Evolutionary conservation across 805 yeast species (phyloP), one percentile per base, ranked within the genome.

Genomic region (Candida nemodendra): DNA sequence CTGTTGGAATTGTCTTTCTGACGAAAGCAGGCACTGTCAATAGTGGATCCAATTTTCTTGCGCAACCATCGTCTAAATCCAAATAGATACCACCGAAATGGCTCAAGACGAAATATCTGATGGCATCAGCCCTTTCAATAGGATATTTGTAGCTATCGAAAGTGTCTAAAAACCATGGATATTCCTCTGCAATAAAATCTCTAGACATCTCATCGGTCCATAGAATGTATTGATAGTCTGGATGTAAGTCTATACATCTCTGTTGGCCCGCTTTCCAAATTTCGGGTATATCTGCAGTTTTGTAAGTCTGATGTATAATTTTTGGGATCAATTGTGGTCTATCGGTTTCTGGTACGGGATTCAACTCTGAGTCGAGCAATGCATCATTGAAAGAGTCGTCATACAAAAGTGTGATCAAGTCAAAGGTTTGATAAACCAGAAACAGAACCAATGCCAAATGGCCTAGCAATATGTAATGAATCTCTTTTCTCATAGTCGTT

Each of bases 231-330:
- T 86, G 80, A 57, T 85, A 90, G 61, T 88, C 96, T 1, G 93
- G 91, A 57, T 90, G 95, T 39, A 82, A 64, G 44, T 84, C 84
- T 28, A 78, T 71, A 57, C 95, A 87, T 18, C 76, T 75, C 56
- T 79, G 73, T 54, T 86, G 95, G 19, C 95, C 88, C 5, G 72
- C 74, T 43, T 66, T 68, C 97, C 97, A 90, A 32, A 74, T 69
- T 34, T 79, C 89, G 3, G 97, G 97, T 12, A 89, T 76, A 15
- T 80, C 74, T 11, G 67, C 72, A 15, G 86, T 84, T 58, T 85
- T 89, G 63, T 90, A 90, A 11, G 96, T 90, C 61, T 90, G 97
- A 58, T 90, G 97, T 38, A 90, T 88, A 57, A 89, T 88, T 54
- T 84, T 85, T 26, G 97, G 97, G 31, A 89, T 87, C 26, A 83